Conservation (phyloP, 2,329 filamentous ascomycete species). For the Exophiala spinifera region DNA sequence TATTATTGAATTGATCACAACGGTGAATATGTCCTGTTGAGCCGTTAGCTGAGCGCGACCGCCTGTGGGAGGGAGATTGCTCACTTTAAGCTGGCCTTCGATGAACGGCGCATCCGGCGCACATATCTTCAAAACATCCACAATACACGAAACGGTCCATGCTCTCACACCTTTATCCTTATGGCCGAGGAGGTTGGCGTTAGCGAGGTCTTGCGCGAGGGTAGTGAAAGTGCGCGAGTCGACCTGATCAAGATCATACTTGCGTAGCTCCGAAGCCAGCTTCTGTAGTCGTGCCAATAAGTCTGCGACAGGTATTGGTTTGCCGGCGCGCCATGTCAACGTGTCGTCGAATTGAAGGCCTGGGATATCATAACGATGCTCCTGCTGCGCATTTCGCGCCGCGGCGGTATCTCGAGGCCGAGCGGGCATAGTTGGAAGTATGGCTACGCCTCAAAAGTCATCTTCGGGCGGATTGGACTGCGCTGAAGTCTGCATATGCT, state of each 20-base stretch:
- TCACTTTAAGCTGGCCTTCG: constrained; percentile 81
- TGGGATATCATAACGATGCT: constrained; percentile 24
- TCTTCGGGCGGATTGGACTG: neutral
- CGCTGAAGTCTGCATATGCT: neutral
- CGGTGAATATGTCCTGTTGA: constrained; percentile 80
- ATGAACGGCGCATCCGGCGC: constrained; percentile 95
- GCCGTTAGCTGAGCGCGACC: constrained; percentile 8
- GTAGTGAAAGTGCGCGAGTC: constrained; percentile 78
- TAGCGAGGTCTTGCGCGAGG: constrained; percentile 80
- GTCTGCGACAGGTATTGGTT: constrained; percentile 78
- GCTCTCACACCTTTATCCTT: constrained; percentile 93
- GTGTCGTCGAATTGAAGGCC: constrained; percentile 76
- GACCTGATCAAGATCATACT: constrained; percentile 81
- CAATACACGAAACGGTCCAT: constrained; percentile 81
- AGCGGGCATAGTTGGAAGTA: constrained; percentile 21
- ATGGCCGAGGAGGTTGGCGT: constrained; percentile 77
- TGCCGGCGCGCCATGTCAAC: constrained; percentile 87
- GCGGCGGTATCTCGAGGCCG: constrained; percentile 19
- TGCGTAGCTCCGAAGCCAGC: constrained; percentile 76
- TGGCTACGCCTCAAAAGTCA: constrained; percentile 8
- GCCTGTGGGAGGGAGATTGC: constrained; percentile 27
- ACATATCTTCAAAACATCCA: constrained; percentile 88
- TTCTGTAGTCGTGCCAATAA: constrained; percentile 76
- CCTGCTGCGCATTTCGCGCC: constrained; percentile 16
- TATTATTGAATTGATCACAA: constrained; percentile 79